A percentile compares a stretch with the other conserved stretches of the same genome.
Evolutionary conservation across 1,284 basidiomycete species (phyloP).

Genomic region (Flammula alnicola): DNA sequence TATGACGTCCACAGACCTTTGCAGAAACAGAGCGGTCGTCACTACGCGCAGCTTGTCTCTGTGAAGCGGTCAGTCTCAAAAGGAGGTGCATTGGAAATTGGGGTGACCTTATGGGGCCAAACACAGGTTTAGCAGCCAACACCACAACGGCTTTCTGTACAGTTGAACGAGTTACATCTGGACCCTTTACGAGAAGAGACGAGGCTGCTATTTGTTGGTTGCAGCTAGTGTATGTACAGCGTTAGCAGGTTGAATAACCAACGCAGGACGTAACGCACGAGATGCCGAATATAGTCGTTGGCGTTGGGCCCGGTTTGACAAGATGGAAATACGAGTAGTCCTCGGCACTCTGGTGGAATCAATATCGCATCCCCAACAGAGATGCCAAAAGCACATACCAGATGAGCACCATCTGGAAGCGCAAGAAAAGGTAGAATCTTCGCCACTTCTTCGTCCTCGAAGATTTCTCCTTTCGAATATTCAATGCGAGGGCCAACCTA

Average conservation of each 20-base stretch:
- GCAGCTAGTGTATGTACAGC: constrained; percentile 69
- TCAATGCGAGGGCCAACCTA: constrained; percentile 93
- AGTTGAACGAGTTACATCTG: constrained; percentile 92
- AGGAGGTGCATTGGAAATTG: too few relatives aligned
- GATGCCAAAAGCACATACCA: too few relatives aligned
- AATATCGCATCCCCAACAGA: constrained; percentile 12
- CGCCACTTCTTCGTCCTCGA: constrained; percentile 80
- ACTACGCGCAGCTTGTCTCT: constrained; percentile 98
- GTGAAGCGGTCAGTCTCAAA: too few relatives aligned
- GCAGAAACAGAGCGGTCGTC: constrained; percentile 88
- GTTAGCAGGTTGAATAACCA: constrained; percentile 6
- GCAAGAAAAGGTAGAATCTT: constrained; percentile 96
- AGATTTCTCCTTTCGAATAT: constrained; percentile 72
- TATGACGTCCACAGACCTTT: too few relatives aligned
- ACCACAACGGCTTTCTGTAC: constrained; percentile 99
- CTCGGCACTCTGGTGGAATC: constrained; percentile 75
- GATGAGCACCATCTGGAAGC: constrained; percentile 94
- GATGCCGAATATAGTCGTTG: constrained; percentile 91
- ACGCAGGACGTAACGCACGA: constrained; percentile 59
- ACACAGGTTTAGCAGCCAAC: constrained; percentile 87
- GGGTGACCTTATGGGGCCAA: constrained; percentile 88
- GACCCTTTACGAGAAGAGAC: constrained; percentile 79
- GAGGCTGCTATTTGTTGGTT: constrained; percentile 93
- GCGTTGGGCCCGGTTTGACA: constrained; percentile 67
- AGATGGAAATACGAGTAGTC: constrained; percentile 98